Evolutionary conservation across 768 basidiomycete species (phyloP).

Genomic region (Amanita rubescens): DNA sequence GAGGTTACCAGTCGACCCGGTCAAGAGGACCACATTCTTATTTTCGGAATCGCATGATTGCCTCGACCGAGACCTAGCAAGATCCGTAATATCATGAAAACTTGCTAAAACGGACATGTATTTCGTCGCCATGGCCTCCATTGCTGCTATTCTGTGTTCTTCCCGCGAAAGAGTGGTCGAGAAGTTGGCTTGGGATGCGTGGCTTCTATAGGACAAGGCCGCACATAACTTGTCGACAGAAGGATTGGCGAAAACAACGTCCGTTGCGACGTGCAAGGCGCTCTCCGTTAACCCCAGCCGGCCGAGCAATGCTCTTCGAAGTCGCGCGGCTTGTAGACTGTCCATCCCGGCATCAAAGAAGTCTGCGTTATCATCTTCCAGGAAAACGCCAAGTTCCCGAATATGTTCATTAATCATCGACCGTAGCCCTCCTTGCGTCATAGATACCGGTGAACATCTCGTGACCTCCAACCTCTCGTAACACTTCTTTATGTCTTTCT

Average conservation of each 20-base stretch:
- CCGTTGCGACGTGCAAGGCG: conserved; percentile 11
- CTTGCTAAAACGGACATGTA: conserved; percentile 11
- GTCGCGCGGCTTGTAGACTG: conserved; percentile 28
- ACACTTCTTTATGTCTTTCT: conserved; percentile 24
- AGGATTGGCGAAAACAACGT: conserved; percentile 26
- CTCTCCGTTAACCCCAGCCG: conserved; percentile 16
- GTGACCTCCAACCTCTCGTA: conserved; percentile 23
- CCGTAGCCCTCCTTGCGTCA: conserved; percentile 15
- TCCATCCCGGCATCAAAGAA: conserved; percentile 37
- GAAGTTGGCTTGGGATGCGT: not conserved
- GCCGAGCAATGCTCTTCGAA: conserved; percentile 23
- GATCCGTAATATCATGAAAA: not conserved
- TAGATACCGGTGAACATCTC: conserved; percentile 18
- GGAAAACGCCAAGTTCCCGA: conserved; percentile 11
- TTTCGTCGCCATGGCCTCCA: conserved; percentile 24
- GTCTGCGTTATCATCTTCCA: conserved; percentile 18
- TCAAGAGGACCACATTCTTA: conserved; percentile 19
- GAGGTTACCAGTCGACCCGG: conserved; percentile 32
- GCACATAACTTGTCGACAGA: conserved; percentile 19
- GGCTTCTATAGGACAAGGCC: conserved; percentile 15
- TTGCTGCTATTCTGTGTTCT: conserved; percentile 15
- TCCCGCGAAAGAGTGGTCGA: not conserved
- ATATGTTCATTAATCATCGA: conserved; percentile 18
- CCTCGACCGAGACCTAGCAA: not conserved
- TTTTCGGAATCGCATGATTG: too few relatives aligned